These are phyloP conservation scores for Debaryomyces subglobosus DNA, from an alignment of 1,139 yeast genomes.

Conservation along the genomic window DNA sequence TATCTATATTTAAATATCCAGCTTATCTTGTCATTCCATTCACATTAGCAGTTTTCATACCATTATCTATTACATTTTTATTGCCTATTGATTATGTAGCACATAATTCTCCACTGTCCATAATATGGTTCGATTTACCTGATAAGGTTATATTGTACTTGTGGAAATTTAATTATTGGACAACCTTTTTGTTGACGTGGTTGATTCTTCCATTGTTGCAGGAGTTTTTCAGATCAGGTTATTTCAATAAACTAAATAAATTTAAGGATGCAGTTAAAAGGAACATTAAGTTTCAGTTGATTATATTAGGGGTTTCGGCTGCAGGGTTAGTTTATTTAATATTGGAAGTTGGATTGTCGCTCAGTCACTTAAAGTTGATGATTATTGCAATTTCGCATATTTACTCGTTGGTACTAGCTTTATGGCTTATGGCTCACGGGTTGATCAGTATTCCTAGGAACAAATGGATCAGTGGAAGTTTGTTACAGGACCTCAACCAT, in stretches of 20 bases:
- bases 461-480: slow-evolving; percentile 53
- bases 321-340: slow-evolving; percentile 63
- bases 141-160: slow-evolving; percentile 53
- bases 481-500: slow-evolving; percentile 41
- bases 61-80: slow-evolving; percentile 43
- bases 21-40: slow-evolving; percentile 36
- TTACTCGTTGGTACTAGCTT: slow-evolving; percentile 73
- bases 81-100: slow-evolving; percentile 47
- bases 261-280: slow-evolving; percentile 59
- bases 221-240: slow-evolving; percentile 73
- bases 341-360: slow-evolving; percentile 43
- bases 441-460: slow-evolving; percentile 66
- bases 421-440: slow-evolving; percentile 89
- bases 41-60: slow-evolving; percentile 45
- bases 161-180: slow-evolving; percentile 83
- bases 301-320: slow-evolving; percentile 55
- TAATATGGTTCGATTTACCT: slow-evolving; percentile 32
- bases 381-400: slow-evolving; percentile 78
- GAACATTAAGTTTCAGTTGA: slow-evolving; percentile 63
- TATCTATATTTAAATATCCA: slow-evolving; percentile 41
- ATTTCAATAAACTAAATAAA: slow-evolving; percentile 48
- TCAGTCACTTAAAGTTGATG: slow-evolving; percentile 63
- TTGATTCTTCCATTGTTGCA: slow-evolving; percentile 69
- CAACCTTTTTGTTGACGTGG: slow-evolving; percentile 78
- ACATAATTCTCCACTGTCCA: slow-evolving; percentile 26